Evolutionary conservation across 768 basidiomycete species (phyloP), one percentile per base, ranked within the genome.

Genomic region (Leccinum variicolor): DNA sequence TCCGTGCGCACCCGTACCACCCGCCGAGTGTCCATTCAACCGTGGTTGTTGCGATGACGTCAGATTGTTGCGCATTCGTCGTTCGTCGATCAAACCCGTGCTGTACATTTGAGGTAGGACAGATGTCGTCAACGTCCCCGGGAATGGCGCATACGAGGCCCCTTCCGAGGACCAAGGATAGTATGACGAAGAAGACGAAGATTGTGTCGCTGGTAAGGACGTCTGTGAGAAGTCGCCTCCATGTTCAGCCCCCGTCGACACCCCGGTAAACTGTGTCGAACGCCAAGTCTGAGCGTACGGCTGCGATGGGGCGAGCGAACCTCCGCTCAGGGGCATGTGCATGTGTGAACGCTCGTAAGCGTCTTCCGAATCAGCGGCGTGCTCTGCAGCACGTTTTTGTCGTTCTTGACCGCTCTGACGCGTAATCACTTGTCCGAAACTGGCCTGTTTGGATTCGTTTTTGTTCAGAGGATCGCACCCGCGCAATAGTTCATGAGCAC

Each of bases 21-120:
- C 41, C 19, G 23, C 45, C 7, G 64, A 49, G 46, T 71, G 62
- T 3, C 58, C 60, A 17, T 52, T 57, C 29, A 58, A 26, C 52
- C 69, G 66, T 21, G 55, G 9, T 3, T 62, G 68, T 29, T 62
- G 66, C 1, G 60, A 59, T 26, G 67, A 41, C n/a, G 62, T 33
- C 57, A 62, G 26, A 2, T 33, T 36, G 2, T 59, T 58, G 0
- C 54, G 58, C 17, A 50, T 53, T 10, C 77, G 76, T 36, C 78
- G 75, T 41, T 82, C 81, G 59, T 84, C 85, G 3, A 81, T 77
- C 49, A 89, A 72, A 0, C 87, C 88, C 4, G 88, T 88, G 72
- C 86, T 89, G 67, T 89, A 90, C 63, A 86, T 75, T 61, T 89
- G 87, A 0, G 89, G 86, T 45, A 90, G 78, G 25, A 87, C 86